Evolutionary conservation across 306 rosid species (phyloP).

Genomic region (Fragaria iinumae): DNA sequence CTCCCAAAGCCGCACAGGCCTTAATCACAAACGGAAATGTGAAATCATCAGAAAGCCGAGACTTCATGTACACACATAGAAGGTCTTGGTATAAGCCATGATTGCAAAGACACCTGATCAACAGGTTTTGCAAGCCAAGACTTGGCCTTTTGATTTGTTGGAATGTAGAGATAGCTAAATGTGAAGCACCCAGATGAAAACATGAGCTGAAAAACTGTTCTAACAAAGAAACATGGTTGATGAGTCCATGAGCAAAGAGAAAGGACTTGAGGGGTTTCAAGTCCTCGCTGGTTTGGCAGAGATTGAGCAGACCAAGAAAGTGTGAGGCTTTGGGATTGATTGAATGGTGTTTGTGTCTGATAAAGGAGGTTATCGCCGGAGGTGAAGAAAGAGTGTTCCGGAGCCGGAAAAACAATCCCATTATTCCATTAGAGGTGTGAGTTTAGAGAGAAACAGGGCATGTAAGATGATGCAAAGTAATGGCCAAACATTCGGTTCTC

Average conservation of each 20-base stretch:
- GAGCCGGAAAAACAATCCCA: constrained; percentile 16
- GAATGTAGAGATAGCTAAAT: constrained; percentile 26
- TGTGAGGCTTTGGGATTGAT: constrained; percentile 4
- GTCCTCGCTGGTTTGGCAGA: constrained; percentile 13
- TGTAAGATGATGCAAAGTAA: background rate
- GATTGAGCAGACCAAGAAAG: constrained; percentile 25
- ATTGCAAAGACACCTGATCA: constrained; percentile 30
- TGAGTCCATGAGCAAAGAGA: constrained; percentile 23
- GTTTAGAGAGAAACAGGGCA: background rate
- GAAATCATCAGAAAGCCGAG: constrained; percentile 25
- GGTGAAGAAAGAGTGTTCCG: background rate
- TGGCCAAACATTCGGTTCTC: background rate
- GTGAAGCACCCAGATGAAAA: constrained; percentile 30
- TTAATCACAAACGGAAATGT: constrained; percentile 36
- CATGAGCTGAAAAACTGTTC: constrained; percentile 27
- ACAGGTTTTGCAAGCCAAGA: constrained; percentile 29
- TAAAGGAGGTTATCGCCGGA: constrained; percentile 1
- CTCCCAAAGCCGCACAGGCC: constrained; percentile 36
- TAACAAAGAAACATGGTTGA: background rate
- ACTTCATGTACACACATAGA: constrained; percentile 9
- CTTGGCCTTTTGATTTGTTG: constrained; percentile 26
- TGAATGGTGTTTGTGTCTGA: constrained; percentile 8
- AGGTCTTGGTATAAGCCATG: constrained; percentile 28
- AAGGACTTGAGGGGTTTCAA: constrained; percentile 26
- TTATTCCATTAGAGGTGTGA: background rate